Conservation (phyloP, 2,329 filamentous ascomycete species). For the Cylindrodendrum hubeiense region DNA sequence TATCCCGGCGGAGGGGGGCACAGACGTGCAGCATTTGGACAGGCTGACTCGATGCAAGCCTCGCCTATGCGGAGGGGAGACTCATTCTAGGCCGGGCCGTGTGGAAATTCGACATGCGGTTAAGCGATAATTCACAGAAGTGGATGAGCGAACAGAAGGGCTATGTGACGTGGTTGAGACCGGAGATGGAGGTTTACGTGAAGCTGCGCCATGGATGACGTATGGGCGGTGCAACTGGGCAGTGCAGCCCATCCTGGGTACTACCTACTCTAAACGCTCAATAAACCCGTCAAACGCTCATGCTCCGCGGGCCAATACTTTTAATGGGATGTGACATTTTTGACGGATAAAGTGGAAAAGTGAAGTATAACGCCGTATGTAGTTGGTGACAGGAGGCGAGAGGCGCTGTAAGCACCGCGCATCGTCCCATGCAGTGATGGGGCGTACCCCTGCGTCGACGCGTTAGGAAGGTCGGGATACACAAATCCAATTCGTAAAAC, state of each 20-base stretch:
- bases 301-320: no score
- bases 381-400: neutral
- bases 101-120: constrained; percentile 27
- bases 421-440: neutral
- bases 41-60: constrained; percentile 22
- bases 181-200: constrained; percentile 26
- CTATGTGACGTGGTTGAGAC: constrained; percentile 27
- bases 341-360: no score
- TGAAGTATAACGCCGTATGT: no score
- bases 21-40: no score
- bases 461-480: constrained; percentile 8
- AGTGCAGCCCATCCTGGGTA: neutral
- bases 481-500: no score
- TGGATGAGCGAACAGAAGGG: constrained; percentile 30
- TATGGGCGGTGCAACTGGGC: neutral
- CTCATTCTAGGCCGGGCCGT: constrained; percentile 25
- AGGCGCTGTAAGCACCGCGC: constrained; percentile 2
- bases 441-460: constrained; percentile 2
- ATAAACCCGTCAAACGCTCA: no score
- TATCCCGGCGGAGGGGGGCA: no score
- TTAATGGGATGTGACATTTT: no score
- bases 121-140: constrained; percentile 14
- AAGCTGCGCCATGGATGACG: constrained; percentile 15
- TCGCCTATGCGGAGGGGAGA: constrained; percentile 24
- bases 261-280: no score